Percentiles rank a stretch among this genome's conserved stretches.
Conservation (phyloP, 2,329 filamentous ascomycete species). For the Chalaropsis ovoidea region DNA sequence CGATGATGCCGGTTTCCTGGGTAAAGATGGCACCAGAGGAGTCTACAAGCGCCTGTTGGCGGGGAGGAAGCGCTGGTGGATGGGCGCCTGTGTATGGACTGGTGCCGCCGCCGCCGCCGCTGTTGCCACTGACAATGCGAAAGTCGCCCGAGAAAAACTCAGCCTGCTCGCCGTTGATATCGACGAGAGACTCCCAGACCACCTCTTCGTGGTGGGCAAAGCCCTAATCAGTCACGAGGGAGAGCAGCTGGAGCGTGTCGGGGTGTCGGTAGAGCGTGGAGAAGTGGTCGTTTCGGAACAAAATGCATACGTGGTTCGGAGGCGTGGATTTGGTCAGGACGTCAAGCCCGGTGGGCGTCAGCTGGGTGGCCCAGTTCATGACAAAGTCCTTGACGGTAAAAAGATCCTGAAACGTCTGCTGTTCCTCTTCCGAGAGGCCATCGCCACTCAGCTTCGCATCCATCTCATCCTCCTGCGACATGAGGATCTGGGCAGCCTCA, state of each 20-base stretch:
- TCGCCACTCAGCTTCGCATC: conserved; percentile 59
- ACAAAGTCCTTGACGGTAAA: conserved; percentile 75
- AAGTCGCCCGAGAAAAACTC: conserved; percentile 90
- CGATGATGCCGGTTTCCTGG: conserved; percentile 11
- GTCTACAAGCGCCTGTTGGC: not conserved
- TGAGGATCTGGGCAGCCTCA: conserved; percentile 80
- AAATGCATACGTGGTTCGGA: conserved; percentile 73
- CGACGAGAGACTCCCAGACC: conserved; percentile 88
- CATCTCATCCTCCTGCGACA: conserved; percentile 81
- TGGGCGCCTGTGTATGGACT: not conserved
- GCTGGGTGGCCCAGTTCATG: conserved; percentile 68
- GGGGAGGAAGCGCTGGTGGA: not conserved
- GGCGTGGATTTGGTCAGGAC: conserved; percentile 59
- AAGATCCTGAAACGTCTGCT: conserved; percentile 73
- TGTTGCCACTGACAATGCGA: conserved; percentile 58
- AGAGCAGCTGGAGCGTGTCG: conserved; percentile 61
- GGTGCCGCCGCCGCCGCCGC: no score
- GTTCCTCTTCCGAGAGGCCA: conserved; percentile 61
- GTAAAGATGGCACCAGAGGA: not conserved
- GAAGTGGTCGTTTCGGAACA: conserved; percentile 97
- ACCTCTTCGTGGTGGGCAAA: conserved; percentile 82
- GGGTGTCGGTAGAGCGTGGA: conserved; percentile 88
- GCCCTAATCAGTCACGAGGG: conserved; percentile 84
- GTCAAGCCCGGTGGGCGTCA: conserved; percentile 71
- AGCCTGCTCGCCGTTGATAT: conserved; percentile 72